These are phyloP conservation scores for Hypoxylon trugodes DNA, from an alignment of 495 filamentous ascomycete species.

Conservation along the genomic window DNA sequence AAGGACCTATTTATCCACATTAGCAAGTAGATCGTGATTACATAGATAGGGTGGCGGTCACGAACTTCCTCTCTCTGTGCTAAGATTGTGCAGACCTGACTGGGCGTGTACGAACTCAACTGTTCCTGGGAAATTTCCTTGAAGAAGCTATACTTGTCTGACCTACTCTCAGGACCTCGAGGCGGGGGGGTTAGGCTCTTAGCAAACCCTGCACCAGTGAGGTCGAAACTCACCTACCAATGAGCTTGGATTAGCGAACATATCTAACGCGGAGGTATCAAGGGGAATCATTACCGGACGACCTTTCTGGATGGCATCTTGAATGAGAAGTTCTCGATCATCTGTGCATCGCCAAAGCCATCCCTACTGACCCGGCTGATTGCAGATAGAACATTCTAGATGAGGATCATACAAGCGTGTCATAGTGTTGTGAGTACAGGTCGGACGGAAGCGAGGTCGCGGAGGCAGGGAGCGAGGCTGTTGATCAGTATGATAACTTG, in stretches of 20 bases:
- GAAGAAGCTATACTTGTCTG: constrained; percentile 53
- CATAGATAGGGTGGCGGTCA: background rate
- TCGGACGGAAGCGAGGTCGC: constrained; percentile 33
- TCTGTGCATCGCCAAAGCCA: constrained; percentile 74
- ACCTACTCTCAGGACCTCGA: constrained; percentile 46
- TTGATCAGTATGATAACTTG: too few species aligned
- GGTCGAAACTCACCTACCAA: constrained; percentile 35
- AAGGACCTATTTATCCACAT: constrained; percentile 11
- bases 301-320: constrained; percentile 46
- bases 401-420: constrained; percentile 58
- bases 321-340: constrained; percentile 60
- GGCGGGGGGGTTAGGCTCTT: constrained; percentile 40
- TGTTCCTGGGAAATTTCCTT: constrained; percentile 60
- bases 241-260: constrained; percentile 3
- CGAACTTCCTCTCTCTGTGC: constrained; percentile 53
- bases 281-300: constrained; percentile 37
- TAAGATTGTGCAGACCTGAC: constrained; percentile 52
- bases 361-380: constrained; percentile 56
- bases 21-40: background rate
- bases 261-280: constrained; percentile 31
- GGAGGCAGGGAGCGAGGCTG: too few species aligned
- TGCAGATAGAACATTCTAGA: constrained; percentile 62
- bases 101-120: constrained; percentile 52
- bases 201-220: constrained; percentile 9
- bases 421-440: constrained; percentile 70